phyloP scores from a whole-genome alignment of 805 yeast species.

The Candida chauliodis region DNA sequence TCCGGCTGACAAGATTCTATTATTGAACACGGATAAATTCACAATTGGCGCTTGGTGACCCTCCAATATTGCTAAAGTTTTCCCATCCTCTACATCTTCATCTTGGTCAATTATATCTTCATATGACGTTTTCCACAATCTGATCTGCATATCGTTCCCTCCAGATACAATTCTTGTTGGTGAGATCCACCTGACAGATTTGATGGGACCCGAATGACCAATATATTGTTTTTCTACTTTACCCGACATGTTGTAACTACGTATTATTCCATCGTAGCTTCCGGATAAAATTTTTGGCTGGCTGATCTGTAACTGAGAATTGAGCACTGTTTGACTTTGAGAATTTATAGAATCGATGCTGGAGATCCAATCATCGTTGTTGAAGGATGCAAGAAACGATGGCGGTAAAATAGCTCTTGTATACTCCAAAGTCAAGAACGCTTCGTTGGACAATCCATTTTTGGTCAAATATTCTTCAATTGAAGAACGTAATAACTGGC shows the following conservation, averaged over 20 bases:
- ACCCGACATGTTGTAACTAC: conserved; percentile 84
- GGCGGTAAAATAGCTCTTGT: conserved; percentile 94
- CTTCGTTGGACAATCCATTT: conserved; percentile 80
- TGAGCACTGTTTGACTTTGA: conserved; percentile 18
- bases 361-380: conserved; percentile 95
- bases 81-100: conserved; percentile 54
- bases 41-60: conserved; percentile 92
- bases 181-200: conserved; percentile 75
- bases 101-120: conserved; percentile 40
- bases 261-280: conserved; percentile 90
- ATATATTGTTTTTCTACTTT: conserved; percentile 72
- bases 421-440: conserved; percentile 77
- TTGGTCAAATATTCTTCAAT: conserved; percentile 73
- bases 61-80: conserved; percentile 78
- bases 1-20: conserved; percentile 77
- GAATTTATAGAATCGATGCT: conserved; percentile 55
- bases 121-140: conserved; percentile 76
- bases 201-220: conserved; percentile 88
- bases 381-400: conserved; percentile 80
- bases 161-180: conserved; percentile 75
- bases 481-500: conserved; percentile 72
- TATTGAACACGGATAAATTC: conserved; percentile 58
- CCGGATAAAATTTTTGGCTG: conserved; percentile 73
- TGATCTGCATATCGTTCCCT: conserved; percentile 84
- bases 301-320: conserved; percentile 22